phyloP scores from a whole-genome alignment of 2,329 filamentous ascomycete genomes.

The Penicillium sp. region DNA sequence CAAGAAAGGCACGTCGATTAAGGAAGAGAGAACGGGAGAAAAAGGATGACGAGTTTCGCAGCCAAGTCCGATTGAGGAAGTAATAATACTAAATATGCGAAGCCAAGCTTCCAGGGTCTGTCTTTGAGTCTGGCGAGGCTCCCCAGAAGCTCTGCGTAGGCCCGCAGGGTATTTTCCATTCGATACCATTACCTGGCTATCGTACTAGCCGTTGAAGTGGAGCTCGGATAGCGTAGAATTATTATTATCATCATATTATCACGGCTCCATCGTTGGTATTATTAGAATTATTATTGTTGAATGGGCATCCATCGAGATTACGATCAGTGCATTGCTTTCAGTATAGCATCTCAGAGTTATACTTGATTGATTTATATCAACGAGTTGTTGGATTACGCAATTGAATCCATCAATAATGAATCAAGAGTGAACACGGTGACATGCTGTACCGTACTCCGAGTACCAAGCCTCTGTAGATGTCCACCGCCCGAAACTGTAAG shows the following conservation, averaged over 20 bases:
- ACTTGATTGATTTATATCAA: neutral
- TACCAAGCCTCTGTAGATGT: neutral
- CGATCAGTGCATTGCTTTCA: neutral
- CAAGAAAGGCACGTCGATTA: neutral
- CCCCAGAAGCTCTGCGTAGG: slow-evolving; percentile 21
- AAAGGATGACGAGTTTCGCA: slow-evolving; percentile 11
- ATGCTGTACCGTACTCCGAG: neutral
- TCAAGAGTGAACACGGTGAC: neutral
- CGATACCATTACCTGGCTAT: slow-evolving; percentile 27
- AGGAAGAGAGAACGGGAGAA: neutral
- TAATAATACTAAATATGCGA: slow-evolving; percentile 29
- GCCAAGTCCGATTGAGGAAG: slow-evolving; percentile 22
- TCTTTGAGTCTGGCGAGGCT: slow-evolving; percentile 29
- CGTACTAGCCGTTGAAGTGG: slow-evolving; percentile 26
- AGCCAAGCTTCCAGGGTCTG: slow-evolving; percentile 37
- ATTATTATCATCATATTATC: slow-evolving; percentile 7
- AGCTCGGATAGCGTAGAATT: slow-evolving; percentile 13
- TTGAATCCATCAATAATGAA: neutral
- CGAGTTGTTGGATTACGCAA: neutral
- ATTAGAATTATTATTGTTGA: neutral
- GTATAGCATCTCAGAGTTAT: too few species aligned
- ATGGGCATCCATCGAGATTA: neutral
- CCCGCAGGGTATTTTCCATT: slow-evolving; percentile 14
- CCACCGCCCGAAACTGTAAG: neutral
- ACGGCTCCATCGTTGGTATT: neutral